These are phyloP conservation scores for Tylopilus sp. DNA, from an alignment of 1,284 basidiomycete genomes.

Conservation along the genomic window DNA sequence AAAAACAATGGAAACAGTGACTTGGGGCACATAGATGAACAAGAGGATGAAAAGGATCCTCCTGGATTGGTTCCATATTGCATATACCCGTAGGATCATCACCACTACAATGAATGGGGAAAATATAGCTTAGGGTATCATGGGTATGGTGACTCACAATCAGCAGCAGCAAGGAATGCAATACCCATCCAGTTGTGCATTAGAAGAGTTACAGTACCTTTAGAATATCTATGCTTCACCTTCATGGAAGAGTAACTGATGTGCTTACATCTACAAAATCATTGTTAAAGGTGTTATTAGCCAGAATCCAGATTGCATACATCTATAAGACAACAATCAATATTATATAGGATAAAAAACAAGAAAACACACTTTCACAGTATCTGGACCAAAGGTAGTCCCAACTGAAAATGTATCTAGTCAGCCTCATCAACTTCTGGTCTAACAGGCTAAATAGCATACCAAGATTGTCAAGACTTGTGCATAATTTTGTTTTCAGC, in stretches of 20 bases:
- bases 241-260: background rate
- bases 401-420: background rate
- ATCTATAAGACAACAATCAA: too few relatives aligned
- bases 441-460: background rate
- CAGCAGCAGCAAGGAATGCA: background rate
- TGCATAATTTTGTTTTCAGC: background rate
- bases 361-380: background rate
- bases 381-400: background rate
- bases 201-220: background rate
- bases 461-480: background rate
- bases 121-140: too few relatives aligned
- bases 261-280: background rate
- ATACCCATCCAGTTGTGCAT: background rate
- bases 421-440: background rate
- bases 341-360: too few relatives aligned
- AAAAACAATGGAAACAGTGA: background rate
- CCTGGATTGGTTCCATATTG: background rate
- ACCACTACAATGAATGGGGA: too few relatives aligned
- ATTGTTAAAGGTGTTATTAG: background rate
- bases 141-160: too few relatives aligned
- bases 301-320: background rate
- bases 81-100: too few relatives aligned
- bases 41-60: background rate
- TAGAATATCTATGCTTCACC: background rate
- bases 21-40: background rate